Evolutionary conservation across 306 rosid species (phyloP).

Genomic region (Psophocarpus tetragonolobus): DNA sequence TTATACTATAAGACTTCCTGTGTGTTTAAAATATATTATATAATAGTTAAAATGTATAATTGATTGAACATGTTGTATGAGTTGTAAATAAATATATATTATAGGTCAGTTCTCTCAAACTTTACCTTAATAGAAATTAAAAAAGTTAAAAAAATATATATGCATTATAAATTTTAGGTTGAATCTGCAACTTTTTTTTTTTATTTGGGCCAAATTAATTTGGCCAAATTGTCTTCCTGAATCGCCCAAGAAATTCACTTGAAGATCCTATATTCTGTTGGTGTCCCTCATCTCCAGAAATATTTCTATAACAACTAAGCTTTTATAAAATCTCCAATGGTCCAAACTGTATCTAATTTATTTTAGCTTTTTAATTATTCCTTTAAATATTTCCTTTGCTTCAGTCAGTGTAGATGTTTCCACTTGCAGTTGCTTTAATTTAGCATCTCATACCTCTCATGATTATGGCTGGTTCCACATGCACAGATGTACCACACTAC

Average conservation of each 20-base stretch:
- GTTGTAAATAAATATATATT: too few species aligned
- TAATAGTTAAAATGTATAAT: too few species aligned
- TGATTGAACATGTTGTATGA: too few species aligned
- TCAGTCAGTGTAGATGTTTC: background rate
- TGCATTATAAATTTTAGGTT: too few species aligned
- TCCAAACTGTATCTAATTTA: background rate
- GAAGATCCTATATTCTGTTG: background rate
- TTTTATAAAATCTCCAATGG: background rate
- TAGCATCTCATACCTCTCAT: constrained; percentile 14
- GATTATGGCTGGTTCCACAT: background rate
- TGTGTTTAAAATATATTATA: too few species aligned
- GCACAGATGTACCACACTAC: too few species aligned
- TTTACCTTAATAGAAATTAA: too few species aligned
- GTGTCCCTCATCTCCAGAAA: background rate
- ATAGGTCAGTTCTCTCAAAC: too few species aligned
- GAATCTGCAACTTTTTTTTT: too few species aligned
- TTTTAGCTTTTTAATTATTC: background rate
- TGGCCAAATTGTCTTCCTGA: background rate
- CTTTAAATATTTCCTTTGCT: background rate
- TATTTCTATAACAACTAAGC: background rate
- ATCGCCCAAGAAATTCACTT: background rate
- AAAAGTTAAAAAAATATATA: too few species aligned
- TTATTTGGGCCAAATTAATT: too few species aligned
- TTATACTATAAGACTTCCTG: too few species aligned
- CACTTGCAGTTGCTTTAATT: constrained; percentile 9